A percentile compares a stretch with the other conserved stretches of the same genome.
Conservation (phyloP, 1,139 yeast species). For the Yamadazyma dendronema region DNA sequence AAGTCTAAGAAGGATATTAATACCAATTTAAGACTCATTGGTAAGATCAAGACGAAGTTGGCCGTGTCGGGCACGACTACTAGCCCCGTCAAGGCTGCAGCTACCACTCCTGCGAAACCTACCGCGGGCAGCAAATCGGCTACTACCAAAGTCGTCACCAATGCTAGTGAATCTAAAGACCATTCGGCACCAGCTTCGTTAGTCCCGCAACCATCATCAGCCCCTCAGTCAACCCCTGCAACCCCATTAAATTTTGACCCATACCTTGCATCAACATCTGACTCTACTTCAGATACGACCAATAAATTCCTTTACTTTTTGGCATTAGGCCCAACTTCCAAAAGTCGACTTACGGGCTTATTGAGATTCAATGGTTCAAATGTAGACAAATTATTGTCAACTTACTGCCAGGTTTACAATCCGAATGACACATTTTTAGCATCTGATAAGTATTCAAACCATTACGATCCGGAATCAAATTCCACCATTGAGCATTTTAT, state of each 20-base stretch:
- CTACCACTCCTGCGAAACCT: not conserved
- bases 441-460: constrained; percentile 33
- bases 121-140: not conserved
- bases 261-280: constrained; percentile 21
- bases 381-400: constrained; percentile 9
- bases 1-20: not conserved
- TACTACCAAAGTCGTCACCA: not conserved
- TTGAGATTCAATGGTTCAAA: constrained; percentile 11
- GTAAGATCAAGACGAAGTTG: constrained; percentile 32
- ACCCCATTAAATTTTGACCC: constrained; percentile 18
- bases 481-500: constrained; percentile 15
- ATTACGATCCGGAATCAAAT: constrained; percentile 4
- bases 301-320: constrained; percentile 32
- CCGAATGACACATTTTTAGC: constrained; percentile 32
- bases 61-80: constrained; percentile 19
- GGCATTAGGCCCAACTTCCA: constrained; percentile 41
- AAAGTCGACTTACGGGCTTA: constrained; percentile 13
- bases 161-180: too few relatives aligned
- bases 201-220: not conserved
- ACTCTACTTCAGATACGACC: constrained; percentile 19
- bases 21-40: constrained; percentile 20
- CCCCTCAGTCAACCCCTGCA: constrained; percentile 8
- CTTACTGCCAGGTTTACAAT: constrained; percentile 26
- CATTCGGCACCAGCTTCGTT: not conserved
- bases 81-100: not conserved